These are phyloP conservation scores for Ganoderma lingzhi DNA, from an alignment of 1,284 basidiomycete genomes.

Conservation along the genomic window DNA sequence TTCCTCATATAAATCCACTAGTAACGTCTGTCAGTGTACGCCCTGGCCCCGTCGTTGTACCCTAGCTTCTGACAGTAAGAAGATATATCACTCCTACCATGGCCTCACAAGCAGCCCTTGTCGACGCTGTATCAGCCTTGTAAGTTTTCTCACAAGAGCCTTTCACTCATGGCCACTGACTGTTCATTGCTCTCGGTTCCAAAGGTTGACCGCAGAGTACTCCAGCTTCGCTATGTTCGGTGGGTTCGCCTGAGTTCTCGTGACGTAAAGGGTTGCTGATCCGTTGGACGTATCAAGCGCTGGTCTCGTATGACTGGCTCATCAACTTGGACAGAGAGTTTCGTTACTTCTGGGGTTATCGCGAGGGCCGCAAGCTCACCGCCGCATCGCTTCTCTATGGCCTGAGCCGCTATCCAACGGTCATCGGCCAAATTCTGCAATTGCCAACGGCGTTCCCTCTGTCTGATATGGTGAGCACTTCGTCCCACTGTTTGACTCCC, in stretches of 20 bases:
- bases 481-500: neutral
- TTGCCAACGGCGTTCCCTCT: neutral
- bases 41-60: neutral
- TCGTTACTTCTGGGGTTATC: neutral
- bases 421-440: neutral
- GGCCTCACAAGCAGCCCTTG: neutral
- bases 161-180: neutral
- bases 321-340: conserved; percentile 2
- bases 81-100: neutral
- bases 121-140: neutral
- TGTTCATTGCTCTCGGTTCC: neutral
- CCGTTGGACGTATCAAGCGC: neutral
- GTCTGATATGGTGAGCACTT: neutral
- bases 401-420: neutral
- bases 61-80: neutral
- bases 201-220: neutral
- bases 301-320: conserved; percentile 4
- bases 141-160: neutral
- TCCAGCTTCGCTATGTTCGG: neutral
- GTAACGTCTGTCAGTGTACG: neutral
- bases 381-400: neutral
- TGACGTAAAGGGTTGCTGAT: neutral
- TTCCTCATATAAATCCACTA: neutral
- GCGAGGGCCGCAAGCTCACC: neutral
- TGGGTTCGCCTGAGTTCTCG: neutral